phyloP scores from a whole-genome alignment of 179 eudicot species.

The Spergularia azorica region DNA sequence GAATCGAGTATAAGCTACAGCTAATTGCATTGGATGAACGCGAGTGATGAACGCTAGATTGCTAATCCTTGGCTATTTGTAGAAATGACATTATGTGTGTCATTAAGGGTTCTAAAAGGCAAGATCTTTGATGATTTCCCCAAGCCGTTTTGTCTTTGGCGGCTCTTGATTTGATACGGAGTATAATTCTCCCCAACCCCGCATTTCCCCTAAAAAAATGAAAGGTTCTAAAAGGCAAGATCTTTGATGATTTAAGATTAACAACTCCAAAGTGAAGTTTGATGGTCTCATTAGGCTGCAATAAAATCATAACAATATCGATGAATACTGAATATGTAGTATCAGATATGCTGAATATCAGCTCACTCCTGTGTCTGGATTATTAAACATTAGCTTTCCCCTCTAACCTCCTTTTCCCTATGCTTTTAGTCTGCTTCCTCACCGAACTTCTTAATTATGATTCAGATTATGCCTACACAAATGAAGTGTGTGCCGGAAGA shows the following conservation, averaged over 20 bases:
- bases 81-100: not conserved
- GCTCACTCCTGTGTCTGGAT: not conserved
- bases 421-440: not conserved
- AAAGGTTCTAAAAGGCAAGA: not conserved
- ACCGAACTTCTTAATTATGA: slow-evolving; percentile 16
- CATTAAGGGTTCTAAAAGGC: not conserved
- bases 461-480: slow-evolving; percentile 85
- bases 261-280: not conserved
- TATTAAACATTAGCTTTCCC: not conserved
- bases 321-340: not conserved
- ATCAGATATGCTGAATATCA: not conserved
- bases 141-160: too few relatives aligned
- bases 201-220: too few relatives aligned
- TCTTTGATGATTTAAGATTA: not conserved
- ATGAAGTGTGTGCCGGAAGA: slow-evolving; percentile 90
- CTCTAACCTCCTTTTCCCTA: too few relatives aligned
- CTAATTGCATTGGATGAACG: not conserved
- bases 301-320: not conserved
- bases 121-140: not conserved
- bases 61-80: not conserved
- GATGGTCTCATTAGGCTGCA: not conserved
- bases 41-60: not conserved
- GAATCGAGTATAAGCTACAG: not conserved
- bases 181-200: too few relatives aligned
- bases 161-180: too few relatives aligned